phyloP scores from a whole-genome alignment of 2,329 filamentous ascomycete species.

The Monascus ruber region DNA sequence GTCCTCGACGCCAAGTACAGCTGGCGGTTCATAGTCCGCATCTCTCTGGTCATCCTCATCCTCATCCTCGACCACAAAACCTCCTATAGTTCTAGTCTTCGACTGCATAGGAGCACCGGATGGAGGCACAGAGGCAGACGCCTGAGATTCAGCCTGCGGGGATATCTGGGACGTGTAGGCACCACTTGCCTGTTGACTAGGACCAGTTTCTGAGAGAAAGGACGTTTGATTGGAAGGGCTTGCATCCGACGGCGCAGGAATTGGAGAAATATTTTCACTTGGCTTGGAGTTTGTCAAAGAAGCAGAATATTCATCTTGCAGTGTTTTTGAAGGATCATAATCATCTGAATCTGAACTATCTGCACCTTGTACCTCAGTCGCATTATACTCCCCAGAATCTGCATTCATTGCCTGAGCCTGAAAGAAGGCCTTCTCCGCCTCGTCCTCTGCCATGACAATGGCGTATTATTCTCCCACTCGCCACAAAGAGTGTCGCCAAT shows the following conservation, averaged over 20 bases:
- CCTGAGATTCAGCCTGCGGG: conserved; percentile 24
- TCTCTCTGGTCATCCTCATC: conserved; percentile 45
- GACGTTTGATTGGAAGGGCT: conserved; percentile 11
- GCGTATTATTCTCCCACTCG: conserved; percentile 3
- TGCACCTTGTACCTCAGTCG: conserved; percentile 42
- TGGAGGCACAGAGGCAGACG: conserved; percentile 19
- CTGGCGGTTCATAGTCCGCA: conserved; percentile 44
- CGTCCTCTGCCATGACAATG: conserved; percentile 40
- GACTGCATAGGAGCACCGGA: conserved; percentile 22
- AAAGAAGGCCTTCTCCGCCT: conserved; percentile 43
- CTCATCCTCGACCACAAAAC: conserved; percentile 53
- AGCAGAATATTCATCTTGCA: conserved; percentile 30
- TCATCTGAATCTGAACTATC: conserved; percentile 47
- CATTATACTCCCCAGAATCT: conserved; percentile 26
- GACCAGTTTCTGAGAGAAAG: conserved; percentile 16
- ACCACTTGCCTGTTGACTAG: conserved; percentile 17
- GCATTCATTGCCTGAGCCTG: conserved; percentile 36
- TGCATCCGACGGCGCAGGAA: conserved; percentile 12
- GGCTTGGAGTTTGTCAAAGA: conserved; percentile 19
- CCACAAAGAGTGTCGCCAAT: conserved; percentile 3
- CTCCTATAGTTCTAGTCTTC: conserved; percentile 45
- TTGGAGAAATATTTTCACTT: conserved; percentile 17
- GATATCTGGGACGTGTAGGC: conserved; percentile 20
- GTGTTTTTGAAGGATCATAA: conserved; percentile 41
- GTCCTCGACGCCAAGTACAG: conserved; percentile 39